Evolutionary conservation across 2,329 filamentous ascomycete species (phyloP).

Genomic region (Colletotrichum chlorophyti): DNA sequence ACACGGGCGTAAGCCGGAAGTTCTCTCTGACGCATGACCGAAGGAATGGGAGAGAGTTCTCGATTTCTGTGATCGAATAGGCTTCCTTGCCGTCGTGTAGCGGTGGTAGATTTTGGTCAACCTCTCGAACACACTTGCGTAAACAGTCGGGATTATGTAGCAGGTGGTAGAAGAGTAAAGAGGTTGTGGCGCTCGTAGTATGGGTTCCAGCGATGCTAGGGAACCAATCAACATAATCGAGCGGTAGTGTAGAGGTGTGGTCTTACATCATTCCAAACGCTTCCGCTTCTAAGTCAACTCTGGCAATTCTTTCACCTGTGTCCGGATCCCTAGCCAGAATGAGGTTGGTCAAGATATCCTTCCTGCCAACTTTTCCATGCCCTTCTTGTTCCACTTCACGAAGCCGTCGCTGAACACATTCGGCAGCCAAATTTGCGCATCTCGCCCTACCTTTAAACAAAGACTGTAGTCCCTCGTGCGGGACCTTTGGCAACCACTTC

Average conservation of each 20-base stretch:
- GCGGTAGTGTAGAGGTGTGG: background rate
- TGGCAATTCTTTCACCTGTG: slow-evolving; percentile 38
- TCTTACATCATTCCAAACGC: slow-evolving; percentile 45
- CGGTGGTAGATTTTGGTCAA: background rate
- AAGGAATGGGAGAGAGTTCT: background rate
- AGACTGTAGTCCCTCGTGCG: slow-evolving; percentile 29
- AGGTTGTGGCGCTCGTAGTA: slow-evolving; percentile 5
- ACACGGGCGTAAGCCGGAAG: slow-evolving; percentile 5
- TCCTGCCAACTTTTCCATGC: slow-evolving; percentile 30
- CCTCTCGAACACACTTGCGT: background rate
- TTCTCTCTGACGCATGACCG: slow-evolving; percentile 14
- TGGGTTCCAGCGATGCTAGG: slow-evolving; percentile 16
- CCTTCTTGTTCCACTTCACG: background rate
- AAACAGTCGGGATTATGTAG: slow-evolving; percentile 4
- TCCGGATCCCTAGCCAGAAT: slow-evolving; percentile 43
- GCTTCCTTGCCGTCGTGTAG: background rate
- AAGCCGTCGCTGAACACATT: slow-evolving; percentile 31
- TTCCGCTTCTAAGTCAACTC: slow-evolving; percentile 40
- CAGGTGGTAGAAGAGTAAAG: slow-evolving; percentile 1
- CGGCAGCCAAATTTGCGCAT: slow-evolving; percentile 27
- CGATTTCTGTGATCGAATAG: slow-evolving; percentile 1
- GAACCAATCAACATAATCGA: too few species aligned
- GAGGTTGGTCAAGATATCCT: slow-evolving; percentile 43
- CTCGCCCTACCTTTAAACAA: slow-evolving; percentile 33
- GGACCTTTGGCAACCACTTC: slow-evolving; percentile 33